Conservation (phyloP, 2,329 filamentous ascomycete species). For the Botrytis porri region DNA sequence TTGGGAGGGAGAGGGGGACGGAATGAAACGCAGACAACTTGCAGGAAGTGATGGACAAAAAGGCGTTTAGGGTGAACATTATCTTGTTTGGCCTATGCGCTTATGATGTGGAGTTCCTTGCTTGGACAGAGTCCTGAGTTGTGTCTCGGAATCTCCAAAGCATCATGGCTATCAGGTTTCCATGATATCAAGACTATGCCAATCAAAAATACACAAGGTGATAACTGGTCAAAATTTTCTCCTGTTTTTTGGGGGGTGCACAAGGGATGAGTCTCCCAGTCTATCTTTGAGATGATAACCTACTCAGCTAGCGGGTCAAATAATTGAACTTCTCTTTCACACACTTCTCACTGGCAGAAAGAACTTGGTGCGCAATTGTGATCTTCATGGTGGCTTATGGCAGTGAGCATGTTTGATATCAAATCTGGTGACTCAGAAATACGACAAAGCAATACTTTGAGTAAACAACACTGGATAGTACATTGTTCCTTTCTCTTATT, state of each 20-base stretch:
- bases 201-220: neutral
- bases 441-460: neutral
- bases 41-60: neutral
- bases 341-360: neutral
- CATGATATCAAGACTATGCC: neutral
- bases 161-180: neutral
- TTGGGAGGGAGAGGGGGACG: neutral
- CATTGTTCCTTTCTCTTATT: neutral
- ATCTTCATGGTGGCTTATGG: too few relatives aligned
- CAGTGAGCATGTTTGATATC: neutral
- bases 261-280: neutral
- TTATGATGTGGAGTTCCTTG: neutral
- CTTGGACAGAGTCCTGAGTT: neutral
- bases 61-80: neutral
- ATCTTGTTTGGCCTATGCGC: neutral
- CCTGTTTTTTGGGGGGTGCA: neutral
- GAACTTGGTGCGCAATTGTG: neutral
- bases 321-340: accelerated
- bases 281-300: neutral
- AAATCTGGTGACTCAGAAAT: neutral
- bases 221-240: neutral
- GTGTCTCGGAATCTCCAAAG: neutral
- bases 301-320: neutral
- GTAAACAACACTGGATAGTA: neutral
- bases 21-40: accelerated